Evolutionary conservation across 495 filamentous ascomycete genomes (phyloP), one percentile per base, ranked within the genome.

Genomic region (Penicillium verhagenii): DNA sequence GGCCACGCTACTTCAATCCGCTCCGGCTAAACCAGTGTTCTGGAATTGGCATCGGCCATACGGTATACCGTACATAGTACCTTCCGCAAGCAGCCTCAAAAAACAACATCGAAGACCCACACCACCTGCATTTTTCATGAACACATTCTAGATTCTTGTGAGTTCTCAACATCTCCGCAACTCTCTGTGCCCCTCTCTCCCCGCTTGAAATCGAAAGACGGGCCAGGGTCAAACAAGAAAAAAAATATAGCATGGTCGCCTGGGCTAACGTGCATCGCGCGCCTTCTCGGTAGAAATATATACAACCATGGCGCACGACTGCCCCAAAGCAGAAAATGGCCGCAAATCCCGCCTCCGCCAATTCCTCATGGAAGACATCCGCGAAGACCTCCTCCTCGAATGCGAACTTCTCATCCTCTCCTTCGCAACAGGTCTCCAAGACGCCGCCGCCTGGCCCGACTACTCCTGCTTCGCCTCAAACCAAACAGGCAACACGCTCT

Each of bases 381-480:
- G 57, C 29, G 57, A 60, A 46, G 62, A 63, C 40, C 19, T 63
- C 14, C 37, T 65, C 13, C 55, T 68, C 19, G 59, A 63, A 53
- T 37, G 50, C 46, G 60, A 77, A 57, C 66, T 77, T 19, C 53
- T 73, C 13, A 49, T 72, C 28, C 60, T 75, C 9, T 58, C 70
- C 21, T 71, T 76, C 52, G 57, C 54, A 37, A 81, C 67, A 25
- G 75, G 78, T 16, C 76, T 81, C 44, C 76, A 79, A 78, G 83
- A 86, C 65, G 82, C 82, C 40, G 74, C 80, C 48, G 75, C 81
- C 50, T 87, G 79, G 60, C 81, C 81, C 21, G 82, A 84, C 65
- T 86, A 79, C 64, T 76, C 76, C 71, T 85, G 82, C 57, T 86
- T 87, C 60, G 80, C 83, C 28, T 85, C 81, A 28, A 86, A 86